Evolutionary conservation across 2,329 filamentous ascomycete genomes (phyloP).

Genomic region (Cytospora chrysosperma): DNA sequence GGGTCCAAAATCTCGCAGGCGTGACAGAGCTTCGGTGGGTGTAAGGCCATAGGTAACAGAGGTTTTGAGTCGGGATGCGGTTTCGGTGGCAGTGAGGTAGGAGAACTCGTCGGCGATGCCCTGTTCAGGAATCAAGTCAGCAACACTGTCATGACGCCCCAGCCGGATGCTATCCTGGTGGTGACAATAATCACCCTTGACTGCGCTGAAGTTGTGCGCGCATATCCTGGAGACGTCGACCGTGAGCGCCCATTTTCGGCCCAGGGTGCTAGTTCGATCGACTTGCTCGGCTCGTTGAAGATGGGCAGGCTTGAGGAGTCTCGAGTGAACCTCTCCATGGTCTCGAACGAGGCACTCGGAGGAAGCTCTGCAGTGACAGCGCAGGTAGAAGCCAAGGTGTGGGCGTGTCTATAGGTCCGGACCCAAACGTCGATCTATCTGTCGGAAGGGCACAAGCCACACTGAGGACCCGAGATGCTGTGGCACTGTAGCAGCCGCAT

Average conservation of each 20-base stretch:
- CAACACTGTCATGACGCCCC: not conserved
- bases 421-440: not conserved
- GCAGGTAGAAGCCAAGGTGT: not conserved
- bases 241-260: constrained; percentile 35
- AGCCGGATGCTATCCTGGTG: not conserved
- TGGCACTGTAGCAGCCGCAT: constrained; percentile 19
- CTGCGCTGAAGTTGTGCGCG: constrained; percentile 53
- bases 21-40: constrained; percentile 74
- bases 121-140: constrained; percentile 34
- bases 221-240: constrained; percentile 38
- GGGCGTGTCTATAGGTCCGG: not conserved
- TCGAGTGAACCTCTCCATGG: constrained; percentile 24
- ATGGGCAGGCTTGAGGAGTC: constrained; percentile 21
- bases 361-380: not conserved
- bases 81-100: constrained; percentile 72
- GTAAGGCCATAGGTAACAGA: constrained; percentile 82
- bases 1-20: constrained; percentile 77
- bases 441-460: constrained; percentile 11
- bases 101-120: constrained; percentile 60
- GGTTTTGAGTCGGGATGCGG: constrained; percentile 73
- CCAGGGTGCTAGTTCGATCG: constrained; percentile 23
- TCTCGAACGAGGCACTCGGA: constrained; percentile 3
- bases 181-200: constrained; percentile 46
- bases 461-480: constrained; percentile 14
- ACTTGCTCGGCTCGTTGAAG: constrained; percentile 22